Evolutionary conservation across 1,139 yeast species (phyloP), one percentile per base, ranked within the genome.

Genomic region (Kodamaea sp.): DNA sequence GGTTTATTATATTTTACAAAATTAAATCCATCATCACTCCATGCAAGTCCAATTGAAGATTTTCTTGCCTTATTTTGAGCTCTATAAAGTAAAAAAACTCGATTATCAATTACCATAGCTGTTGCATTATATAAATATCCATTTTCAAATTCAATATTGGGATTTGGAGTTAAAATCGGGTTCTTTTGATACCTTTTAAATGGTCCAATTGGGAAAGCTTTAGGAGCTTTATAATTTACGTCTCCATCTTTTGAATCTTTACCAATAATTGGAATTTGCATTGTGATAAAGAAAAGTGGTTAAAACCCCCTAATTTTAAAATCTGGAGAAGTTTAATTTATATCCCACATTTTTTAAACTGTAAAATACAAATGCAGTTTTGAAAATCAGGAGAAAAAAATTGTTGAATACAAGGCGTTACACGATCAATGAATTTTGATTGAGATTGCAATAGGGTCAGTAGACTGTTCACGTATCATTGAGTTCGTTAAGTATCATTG

Each of bases 41-140:
- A 69, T 5, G 75, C 75, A 26, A 69, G 46, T 0, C 75, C 75
- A 4, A 69, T 61, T 0, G 66, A 54, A 29, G 72, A 67, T 22
- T 55, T 53, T 42, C 62, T 63, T 9, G 60, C 57, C 28, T 49
- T 52, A 48, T 66, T 65, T 46, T 70, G 75, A 20, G 75, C 75
- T 15, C 75, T 48, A 44, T 70, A 70, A 24, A 70, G 53, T 40
- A 70, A 51, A 41, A 54, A 66, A 8, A 70, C 73, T 42, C 53
- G 55, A 35, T 63, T 63, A 34, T 65, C 73, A 6, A 69, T 53
- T 24, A 70, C 75, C 11, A 70, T 68, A 3, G 75, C 75, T 1
- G 72, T 56, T 27, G 75, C 75, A 50, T 70, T 70, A 48, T 70
- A 70, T 36, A 70, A 49, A 44, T 65, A 69, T 2, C 68, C 67